These are phyloP conservation scores for Diutina scorzettiae DNA, from an alignment of 1,139 yeast species.

Conservation along the genomic window DNA sequence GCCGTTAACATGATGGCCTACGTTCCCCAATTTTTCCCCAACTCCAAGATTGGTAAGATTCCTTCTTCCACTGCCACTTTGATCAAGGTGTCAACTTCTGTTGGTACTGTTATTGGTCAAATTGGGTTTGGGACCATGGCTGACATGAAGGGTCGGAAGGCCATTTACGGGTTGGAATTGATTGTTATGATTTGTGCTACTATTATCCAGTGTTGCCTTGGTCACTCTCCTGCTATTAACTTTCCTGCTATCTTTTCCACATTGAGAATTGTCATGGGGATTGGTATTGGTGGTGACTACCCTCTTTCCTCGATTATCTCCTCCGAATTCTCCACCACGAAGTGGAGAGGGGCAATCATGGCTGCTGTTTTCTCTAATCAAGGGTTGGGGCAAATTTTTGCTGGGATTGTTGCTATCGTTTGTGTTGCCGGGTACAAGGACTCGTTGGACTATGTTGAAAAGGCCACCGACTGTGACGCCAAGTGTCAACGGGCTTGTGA, in stretches of 20 bases:
- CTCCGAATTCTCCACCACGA: conserved; percentile 80
- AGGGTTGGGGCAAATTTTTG: conserved; percentile 85
- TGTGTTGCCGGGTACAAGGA: conserved; percentile 63
- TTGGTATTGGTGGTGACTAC: conserved; percentile 99
- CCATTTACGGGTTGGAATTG: conserved; percentile 77
- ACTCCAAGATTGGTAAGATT: conserved; percentile 22
- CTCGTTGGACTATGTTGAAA: conserved; percentile 36
- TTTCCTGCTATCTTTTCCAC: conserved; percentile 65
- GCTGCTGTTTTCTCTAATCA: conserved; percentile 88
- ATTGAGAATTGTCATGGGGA: conserved; percentile 77
- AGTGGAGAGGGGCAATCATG: conserved; percentile 96
- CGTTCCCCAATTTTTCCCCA: conserved; percentile 30
- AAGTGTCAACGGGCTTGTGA: conserved; percentile 67
- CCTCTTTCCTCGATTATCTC: conserved; percentile 92
- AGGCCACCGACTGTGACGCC: conserved; percentile 47
- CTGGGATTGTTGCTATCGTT: conserved; percentile 68
- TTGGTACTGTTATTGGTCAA: conserved; percentile 92
- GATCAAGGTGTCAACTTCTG: conserved; percentile 79
- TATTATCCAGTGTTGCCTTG: conserved; percentile 61
- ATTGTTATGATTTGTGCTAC: conserved; percentile 75
- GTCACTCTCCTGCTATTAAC: conserved; percentile 55
- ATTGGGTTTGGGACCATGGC: conserved; percentile 76
- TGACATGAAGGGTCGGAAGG: conserved; percentile 80
- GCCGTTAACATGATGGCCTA: conserved; percentile 65
- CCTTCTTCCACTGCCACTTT: conserved; percentile 60